Base-by-base conservation (phyloP, 257 asterid genomes). In the Buddleja alternifolia region DNA sequence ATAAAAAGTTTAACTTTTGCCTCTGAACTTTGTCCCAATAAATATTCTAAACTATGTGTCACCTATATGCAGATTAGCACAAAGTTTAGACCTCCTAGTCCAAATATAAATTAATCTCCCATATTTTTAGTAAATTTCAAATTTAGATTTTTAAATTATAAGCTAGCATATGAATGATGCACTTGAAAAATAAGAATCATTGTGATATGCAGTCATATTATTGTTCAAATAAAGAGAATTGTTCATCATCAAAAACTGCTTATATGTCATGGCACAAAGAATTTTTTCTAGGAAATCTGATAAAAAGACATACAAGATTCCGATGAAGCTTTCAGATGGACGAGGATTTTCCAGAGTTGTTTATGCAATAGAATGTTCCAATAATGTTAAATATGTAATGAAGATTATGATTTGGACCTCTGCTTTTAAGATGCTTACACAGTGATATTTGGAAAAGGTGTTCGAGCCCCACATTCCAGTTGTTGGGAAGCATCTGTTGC, bases 281-380 rank as follows among this genome's bases (percentile, higher is more conserved):
- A 42, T 37, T 67, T 44, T 23, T 47, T 54, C 42, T 55, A 15
- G n/a, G 36, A 68, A 55, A 67, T 67, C 32, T 12, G 4, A 32
- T n/a, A 8, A 19, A 39, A 37, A 60, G 32, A 39, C 15, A 60
- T 24, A 19, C 51, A 56, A 45, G 47, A 58, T 58, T 69, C 46
- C 25, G 58, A 57, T 32, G 57, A 69, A 17, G 46, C 2, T 56
- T 67, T 67, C 4, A 24, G 23, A 67, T 41, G 73, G 73, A 24
- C 9, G 57, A 56, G 48, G 74, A 59, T 69, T 69, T 46, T 29
- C 5, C 3, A 20, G 46, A 58, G 25, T 58, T 58, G 15, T 58
- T 68, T 58, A 70, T 59, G 61, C 32, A 47, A 47, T 59, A 47
- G 62, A 70, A 70, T 36, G 60, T 70, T 70, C 69, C 62, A 47